Evolutionary conservation across 2,329 filamentous ascomycete species (phyloP).

Genomic region (Colletotrichum sp.): DNA sequence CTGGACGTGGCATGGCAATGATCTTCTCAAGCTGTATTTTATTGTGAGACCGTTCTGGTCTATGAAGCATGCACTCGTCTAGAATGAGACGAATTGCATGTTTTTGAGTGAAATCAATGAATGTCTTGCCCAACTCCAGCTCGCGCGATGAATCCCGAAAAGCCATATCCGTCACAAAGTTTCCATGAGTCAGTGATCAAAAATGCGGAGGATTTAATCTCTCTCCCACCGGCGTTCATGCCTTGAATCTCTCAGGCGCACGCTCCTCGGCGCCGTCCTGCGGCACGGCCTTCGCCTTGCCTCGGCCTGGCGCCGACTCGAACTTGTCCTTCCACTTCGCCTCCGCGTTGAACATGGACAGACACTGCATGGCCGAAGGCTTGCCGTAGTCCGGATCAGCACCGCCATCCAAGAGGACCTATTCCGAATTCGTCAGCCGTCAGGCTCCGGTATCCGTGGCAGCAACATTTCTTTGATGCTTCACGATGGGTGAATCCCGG

Average conservation of each 20-base stretch:
- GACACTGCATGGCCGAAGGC: constrained; percentile 53
- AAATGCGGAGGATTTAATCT: background rate
- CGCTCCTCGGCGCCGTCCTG: constrained; percentile 6
- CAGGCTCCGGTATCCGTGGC: background rate
- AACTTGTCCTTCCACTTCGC: constrained; percentile 55
- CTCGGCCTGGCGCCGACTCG: constrained; percentile 51
- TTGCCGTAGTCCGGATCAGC: constrained; percentile 59
- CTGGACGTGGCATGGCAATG: background rate
- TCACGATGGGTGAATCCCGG: background rate
- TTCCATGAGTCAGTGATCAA: background rate
- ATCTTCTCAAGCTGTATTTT: background rate
- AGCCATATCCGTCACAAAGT: background rate
- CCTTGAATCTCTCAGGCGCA: constrained; percentile 11
- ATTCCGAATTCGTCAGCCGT: background rate
- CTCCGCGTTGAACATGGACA: constrained; percentile 58
- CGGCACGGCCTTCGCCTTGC: constrained; percentile 37
- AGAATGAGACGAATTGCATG: background rate
- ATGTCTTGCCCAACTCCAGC: background rate
- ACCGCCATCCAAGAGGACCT: constrained; percentile 55
- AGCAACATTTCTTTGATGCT: background rate
- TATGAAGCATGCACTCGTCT: background rate
- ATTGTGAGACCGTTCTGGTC: background rate
- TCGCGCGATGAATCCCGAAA: background rate
- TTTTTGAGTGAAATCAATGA: background rate
- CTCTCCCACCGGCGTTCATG: background rate